phyloP scores from a whole-genome alignment of 1,139 yeast species.

The Hemisphaericaspora xylanilytica region DNA sequence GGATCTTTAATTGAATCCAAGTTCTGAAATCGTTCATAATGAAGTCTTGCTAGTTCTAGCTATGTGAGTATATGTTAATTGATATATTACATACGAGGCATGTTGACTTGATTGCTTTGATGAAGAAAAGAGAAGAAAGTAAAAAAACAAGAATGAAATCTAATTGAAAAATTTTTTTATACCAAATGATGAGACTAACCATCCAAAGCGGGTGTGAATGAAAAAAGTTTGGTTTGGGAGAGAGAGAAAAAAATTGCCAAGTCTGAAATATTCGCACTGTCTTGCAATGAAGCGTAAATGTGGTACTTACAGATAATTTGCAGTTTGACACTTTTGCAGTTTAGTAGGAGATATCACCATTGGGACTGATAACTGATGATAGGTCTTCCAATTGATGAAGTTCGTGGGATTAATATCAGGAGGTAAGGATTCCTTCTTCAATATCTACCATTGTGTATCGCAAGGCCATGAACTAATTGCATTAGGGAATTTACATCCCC shows the following conservation, averaged over 20 bases:
- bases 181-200: background rate
- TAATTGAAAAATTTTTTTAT: conserved; percentile 12
- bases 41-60: conserved; percentile 8
- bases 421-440: conserved; percentile 93
- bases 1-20: conserved; percentile 1
- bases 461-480: conserved; percentile 86
- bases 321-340: conserved; percentile 2
- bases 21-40: conserved; percentile 16
- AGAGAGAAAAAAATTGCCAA: background rate
- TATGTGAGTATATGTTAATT: conserved; percentile 8
- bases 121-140: conserved; percentile 16
- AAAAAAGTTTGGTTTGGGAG: conserved; percentile 1
- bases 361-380: too few species aligned
- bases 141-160: conserved; percentile 5
- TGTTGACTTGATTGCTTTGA: conserved; percentile 22
- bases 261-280: background rate
- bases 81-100: conserved; percentile 59
- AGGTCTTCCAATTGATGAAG: conserved; percentile 59
- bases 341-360: background rate
- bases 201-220: background rate
- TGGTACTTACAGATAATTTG: background rate
- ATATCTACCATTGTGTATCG: conserved; percentile 75
- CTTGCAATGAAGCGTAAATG: conserved; percentile 1
- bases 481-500: conserved; percentile 80
- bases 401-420: conserved; percentile 91